Evolutionary conservation across 345 rosid species (phyloP).

Genomic region (Lumnitzera racemosa): DNA sequence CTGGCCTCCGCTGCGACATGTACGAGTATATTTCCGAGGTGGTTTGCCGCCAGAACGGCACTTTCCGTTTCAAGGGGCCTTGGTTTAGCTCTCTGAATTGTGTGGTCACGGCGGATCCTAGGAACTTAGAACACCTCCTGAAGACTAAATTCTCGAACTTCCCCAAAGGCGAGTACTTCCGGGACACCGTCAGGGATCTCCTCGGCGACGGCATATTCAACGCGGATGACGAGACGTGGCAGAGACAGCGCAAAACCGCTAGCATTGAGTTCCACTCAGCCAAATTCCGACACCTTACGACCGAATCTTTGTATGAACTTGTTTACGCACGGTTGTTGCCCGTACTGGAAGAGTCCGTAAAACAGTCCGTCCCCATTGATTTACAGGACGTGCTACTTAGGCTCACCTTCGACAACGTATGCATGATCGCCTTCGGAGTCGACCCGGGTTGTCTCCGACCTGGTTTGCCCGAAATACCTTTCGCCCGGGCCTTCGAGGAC

Average conservation of each 20-base stretch:
- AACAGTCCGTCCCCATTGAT: constrained; percentile 37
- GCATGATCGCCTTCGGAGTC: constrained; percentile 91
- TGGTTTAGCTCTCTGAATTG: constrained; percentile 73
- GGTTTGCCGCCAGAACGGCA: constrained; percentile 56
- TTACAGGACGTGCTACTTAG: constrained; percentile 75
- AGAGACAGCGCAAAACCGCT: constrained; percentile 72
- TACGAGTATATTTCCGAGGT: constrained; percentile 71
- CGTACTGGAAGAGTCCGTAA: constrained; percentile 47
- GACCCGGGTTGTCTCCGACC: constrained; percentile 79
- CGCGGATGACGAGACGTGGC: constrained; percentile 87
- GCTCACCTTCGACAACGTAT: constrained; percentile 83
- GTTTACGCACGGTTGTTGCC: constrained; percentile 73
- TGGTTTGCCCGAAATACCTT: constrained; percentile 60
- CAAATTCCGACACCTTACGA: constrained; percentile 63
- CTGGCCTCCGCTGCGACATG: constrained; percentile 33
- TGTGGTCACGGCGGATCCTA: constrained; percentile 74
- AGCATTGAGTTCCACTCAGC: constrained; percentile 93
- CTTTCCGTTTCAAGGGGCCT: constrained; percentile 73
- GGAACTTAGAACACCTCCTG: constrained; percentile 82
- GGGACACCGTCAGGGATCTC: constrained; percentile 61
- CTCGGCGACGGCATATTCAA: constrained; percentile 86
- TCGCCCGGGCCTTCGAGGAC: constrained; percentile 84
- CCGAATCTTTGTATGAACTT: constrained; percentile 58
- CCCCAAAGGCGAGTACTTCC: constrained; percentile 80
- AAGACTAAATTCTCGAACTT: constrained; percentile 73